Evolutionary conservation across 768 basidiomycete species (phyloP).

Genomic region (Naganishia friedmannii): DNA sequence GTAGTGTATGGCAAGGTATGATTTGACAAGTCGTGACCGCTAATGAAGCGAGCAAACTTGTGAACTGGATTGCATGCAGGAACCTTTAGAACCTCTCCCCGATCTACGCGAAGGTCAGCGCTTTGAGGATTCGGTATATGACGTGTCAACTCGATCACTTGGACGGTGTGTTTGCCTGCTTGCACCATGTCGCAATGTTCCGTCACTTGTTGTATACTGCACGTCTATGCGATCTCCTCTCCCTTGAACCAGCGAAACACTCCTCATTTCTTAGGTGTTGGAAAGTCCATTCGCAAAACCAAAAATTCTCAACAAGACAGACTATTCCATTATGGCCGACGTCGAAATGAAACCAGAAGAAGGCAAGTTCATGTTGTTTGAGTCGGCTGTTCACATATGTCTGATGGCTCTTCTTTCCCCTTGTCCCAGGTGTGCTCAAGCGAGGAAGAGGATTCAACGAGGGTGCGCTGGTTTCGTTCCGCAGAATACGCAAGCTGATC

Average conservation of each 20-base stretch:
- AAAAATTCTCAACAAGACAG: not conserved
- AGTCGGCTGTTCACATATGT: not conserved
- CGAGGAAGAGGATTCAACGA: constrained; percentile 82
- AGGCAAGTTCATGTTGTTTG: not conserved
- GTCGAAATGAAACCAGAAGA: constrained; percentile 29
- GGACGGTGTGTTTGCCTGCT: too few relatives aligned
- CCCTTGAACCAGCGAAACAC: too few relatives aligned
- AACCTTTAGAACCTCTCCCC: too few relatives aligned
- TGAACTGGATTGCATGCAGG: too few relatives aligned
- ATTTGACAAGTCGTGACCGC: not conserved
- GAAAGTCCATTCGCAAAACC: not conserved
- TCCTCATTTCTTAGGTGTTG: not conserved
- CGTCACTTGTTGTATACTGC: too few relatives aligned
- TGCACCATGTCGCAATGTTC: too few relatives aligned
- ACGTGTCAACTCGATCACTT: too few relatives aligned
- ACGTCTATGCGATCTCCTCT: too few relatives aligned
- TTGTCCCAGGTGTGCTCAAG: constrained; percentile 60
- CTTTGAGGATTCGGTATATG: too few relatives aligned
- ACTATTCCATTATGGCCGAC: constrained; percentile 17
- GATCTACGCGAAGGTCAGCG: too few relatives aligned
- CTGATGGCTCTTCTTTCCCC: not conserved
- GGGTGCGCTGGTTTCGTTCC: constrained; percentile 58
- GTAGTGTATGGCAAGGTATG: not conserved
- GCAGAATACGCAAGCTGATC: not conserved
- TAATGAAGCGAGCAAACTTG: too few relatives aligned